phyloP scores from a whole-genome alignment of 352 stramenopile species.

The Phytophthora constricta region DNA sequence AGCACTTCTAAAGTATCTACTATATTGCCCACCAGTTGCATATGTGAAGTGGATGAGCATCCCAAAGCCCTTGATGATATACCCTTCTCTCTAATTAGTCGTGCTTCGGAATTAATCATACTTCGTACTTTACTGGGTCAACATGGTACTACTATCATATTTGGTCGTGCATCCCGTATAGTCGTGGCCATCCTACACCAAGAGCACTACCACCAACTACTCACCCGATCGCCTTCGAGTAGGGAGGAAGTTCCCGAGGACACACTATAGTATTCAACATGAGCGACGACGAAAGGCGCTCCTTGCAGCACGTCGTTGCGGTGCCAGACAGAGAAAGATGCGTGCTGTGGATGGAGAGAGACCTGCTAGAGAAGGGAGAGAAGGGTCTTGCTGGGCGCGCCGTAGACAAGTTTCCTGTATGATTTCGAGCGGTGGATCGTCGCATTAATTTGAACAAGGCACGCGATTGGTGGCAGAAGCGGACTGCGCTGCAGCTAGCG shows the following conservation, averaged over 20 bases:
- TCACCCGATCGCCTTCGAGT: too few species aligned
- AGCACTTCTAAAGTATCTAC: too few species aligned
- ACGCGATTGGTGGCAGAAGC: slow-evolving; percentile 9
- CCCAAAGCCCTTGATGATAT: too few species aligned
- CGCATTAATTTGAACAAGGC: slow-evolving; percentile 6
- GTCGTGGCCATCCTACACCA: not conserved
- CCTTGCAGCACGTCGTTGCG: slow-evolving; percentile 14
- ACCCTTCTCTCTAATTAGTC: too few species aligned
- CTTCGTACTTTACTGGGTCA: slow-evolving; percentile 2
- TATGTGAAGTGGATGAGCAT: too few species aligned
- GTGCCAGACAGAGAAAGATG: slow-evolving; percentile 2
- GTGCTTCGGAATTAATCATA: slow-evolving; percentile 3
- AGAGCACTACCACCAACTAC: not conserved
- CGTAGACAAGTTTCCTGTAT: slow-evolving; percentile 2
- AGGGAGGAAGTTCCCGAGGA: too few species aligned
- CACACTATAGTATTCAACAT: too few species aligned
- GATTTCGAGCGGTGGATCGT: slow-evolving; percentile 3
- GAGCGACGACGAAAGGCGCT: not conserved
- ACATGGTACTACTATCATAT: slow-evolving; percentile 1
- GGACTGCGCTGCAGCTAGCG: too few species aligned
- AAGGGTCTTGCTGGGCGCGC: slow-evolving; percentile 3
- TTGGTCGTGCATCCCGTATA: slow-evolving; percentile 5
- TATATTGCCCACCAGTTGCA: too few species aligned
- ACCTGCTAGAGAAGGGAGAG: slow-evolving; percentile 1
- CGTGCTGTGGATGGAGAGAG: slow-evolving; percentile 5